A percentile compares a stretch with the other conserved stretches of the same genome.
These are phyloP conservation scores for Acacia confusa DNA, from an alignment of 306 rosid genomes.

Conservation along the genomic window DNA sequence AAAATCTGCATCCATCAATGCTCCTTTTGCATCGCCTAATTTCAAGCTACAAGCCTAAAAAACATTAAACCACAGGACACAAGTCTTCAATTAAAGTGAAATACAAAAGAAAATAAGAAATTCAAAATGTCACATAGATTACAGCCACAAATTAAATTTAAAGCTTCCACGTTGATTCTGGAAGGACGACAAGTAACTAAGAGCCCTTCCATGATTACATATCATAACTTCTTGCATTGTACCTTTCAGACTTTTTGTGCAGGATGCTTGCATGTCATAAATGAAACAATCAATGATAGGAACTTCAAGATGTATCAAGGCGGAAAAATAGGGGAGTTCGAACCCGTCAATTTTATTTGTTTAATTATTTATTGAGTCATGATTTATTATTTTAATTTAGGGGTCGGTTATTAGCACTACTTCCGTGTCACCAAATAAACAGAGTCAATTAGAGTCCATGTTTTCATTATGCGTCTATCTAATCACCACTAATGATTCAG, in stretches of 20 bases:
- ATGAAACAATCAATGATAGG: neutral
- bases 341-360: too few species aligned
- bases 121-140: neutral
- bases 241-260: constrained; percentile 8
- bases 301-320: too few species aligned
- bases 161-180: neutral
- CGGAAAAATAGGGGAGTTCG: too few species aligned
- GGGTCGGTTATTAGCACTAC: too few species aligned
- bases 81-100: constrained; percentile 5
- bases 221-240: neutral
- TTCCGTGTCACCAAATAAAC: too few species aligned
- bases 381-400: too few species aligned
- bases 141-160: neutral
- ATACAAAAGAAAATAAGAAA: neutral
- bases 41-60: constrained; percentile 57
- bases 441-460: too few species aligned
- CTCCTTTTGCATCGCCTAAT: constrained; percentile 53
- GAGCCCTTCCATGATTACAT: neutral
- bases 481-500: too few species aligned
- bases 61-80: constrained; percentile 1
- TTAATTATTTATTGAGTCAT: too few species aligned
- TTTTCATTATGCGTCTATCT: too few species aligned
- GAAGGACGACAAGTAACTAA: neutral
- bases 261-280: neutral
- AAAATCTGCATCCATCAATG: constrained; percentile 51